These are phyloP conservation scores for Parastagonospora nodorum DNA, from an alignment of 2,329 filamentous ascomycete species.

Conservation along the genomic window DNA sequence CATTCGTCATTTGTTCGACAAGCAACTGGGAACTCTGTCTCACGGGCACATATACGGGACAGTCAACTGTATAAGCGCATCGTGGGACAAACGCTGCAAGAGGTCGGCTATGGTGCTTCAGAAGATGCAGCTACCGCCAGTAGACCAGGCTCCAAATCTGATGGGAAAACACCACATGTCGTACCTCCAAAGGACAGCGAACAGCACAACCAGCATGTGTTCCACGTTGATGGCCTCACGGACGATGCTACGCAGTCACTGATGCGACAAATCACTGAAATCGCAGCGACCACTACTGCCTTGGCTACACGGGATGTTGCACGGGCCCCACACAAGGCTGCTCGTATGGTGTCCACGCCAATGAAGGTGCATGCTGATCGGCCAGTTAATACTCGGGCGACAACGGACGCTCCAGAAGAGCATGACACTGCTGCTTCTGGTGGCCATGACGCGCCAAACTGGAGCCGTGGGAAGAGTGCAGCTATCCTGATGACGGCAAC, in stretches of 20 bases:
- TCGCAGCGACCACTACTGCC: slow-evolving; percentile 88
- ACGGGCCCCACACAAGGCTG: slow-evolving; percentile 57
- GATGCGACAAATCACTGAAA: slow-evolving; percentile 86
- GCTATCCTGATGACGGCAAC: slow-evolving; percentile 89
- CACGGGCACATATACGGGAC: slow-evolving; percentile 72
- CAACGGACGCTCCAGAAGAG: slow-evolving; percentile 55
- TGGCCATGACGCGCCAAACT: slow-evolving; percentile 98
- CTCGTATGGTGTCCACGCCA: slow-evolving; percentile 47
- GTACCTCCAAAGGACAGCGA: slow-evolving; percentile 44
- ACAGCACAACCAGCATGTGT: slow-evolving; percentile 51
- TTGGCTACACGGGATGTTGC: slow-evolving; percentile 81
- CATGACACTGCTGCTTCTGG: slow-evolving; percentile 45
- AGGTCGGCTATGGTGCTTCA: slow-evolving; percentile 69
- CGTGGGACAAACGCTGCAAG: slow-evolving; percentile 84
- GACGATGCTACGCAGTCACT: slow-evolving; percentile 81
- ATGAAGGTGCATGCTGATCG: slow-evolving; percentile 46
- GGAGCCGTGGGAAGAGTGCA: slow-evolving; percentile 89
- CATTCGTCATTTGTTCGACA: slow-evolving; percentile 37
- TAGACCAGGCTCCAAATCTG: slow-evolving; percentile 25
- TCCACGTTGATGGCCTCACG: slow-evolving; percentile 68
- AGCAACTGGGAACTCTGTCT: slow-evolving; percentile 34
- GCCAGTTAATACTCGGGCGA: slow-evolving; percentile 45
- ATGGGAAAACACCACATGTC: slow-evolving; percentile 39
- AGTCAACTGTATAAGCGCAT: slow-evolving; percentile 92
- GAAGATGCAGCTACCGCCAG: slow-evolving; percentile 55